Percentiles rank a stretch among this genome's conserved stretches.
These are phyloP conservation scores for Boechera stricta DNA, from an alignment of 345 rosid genomes.

Conservation along the genomic window DNA sequence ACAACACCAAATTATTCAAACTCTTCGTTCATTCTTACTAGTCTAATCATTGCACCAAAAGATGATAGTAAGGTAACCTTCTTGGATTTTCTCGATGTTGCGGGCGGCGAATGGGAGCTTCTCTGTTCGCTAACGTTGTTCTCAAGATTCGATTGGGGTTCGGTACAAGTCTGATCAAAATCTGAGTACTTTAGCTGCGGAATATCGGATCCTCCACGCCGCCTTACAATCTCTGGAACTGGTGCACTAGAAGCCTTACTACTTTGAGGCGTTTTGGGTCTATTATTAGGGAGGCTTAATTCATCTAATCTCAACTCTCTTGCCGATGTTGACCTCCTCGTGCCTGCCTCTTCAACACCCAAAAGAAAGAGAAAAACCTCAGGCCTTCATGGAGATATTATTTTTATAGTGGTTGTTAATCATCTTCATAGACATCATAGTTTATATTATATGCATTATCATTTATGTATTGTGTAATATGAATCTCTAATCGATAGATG, in stretches of 20 bases:
- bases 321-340: constrained; percentile 42
- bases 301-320: constrained; percentile 35
- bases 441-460: not conserved
- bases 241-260: constrained; percentile 4
- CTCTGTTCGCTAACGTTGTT: not conserved
- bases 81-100: constrained; percentile 28
- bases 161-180: constrained; percentile 20
- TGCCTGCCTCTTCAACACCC: constrained; percentile 31
- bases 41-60: constrained; percentile 2
- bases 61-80: constrained; percentile 32
- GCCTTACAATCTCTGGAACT: not conserved
- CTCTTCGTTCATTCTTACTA: not conserved
- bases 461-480: not conserved
- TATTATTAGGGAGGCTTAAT: constrained; percentile 8
- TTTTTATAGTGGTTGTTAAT: not conserved
- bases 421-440: not conserved
- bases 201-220: constrained; percentile 45
- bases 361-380: not conserved
- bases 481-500: not conserved
- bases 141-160: constrained; percentile 1
- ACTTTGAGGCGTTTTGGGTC: constrained; percentile 26
- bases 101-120: constrained; percentile 5
- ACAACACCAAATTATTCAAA: not conserved
- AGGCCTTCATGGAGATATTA: not conserved
- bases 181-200: constrained; percentile 32